A percentile compares a stretch with the other conserved stretches of the same genome.
Evolutionary conservation across 2,329 filamentous ascomycete genomes (phyloP).

Genomic region (Penicillium frequentans): DNA sequence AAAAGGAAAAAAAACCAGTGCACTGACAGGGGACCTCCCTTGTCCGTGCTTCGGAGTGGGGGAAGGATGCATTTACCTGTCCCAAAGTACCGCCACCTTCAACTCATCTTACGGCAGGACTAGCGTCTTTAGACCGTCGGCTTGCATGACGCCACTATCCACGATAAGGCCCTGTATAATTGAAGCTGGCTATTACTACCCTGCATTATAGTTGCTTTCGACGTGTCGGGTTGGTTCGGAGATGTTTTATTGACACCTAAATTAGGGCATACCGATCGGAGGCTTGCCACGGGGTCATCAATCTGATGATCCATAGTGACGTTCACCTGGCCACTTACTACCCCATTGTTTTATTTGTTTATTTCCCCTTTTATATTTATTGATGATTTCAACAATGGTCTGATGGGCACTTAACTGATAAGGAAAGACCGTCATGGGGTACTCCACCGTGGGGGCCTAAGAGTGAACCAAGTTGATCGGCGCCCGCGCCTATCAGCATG

Average conservation of each 20-base stretch:
- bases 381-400: background rate
- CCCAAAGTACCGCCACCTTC: slow-evolving; percentile 6
- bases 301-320: background rate
- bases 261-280: background rate
- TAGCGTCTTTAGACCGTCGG: background rate
- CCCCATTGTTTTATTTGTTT: background rate
- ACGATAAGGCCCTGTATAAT: background rate
- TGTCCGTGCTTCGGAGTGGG: slow-evolving; percentile 1
- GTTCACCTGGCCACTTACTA: background rate
- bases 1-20: background rate
- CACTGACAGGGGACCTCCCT: background rate
- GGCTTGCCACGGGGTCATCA: background rate
- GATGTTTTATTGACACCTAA: background rate
- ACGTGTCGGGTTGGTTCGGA: background rate
- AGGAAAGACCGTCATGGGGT: slow-evolving; percentile 3
- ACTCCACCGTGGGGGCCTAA: slow-evolving; percentile 1
- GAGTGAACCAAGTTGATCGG: slow-evolving; percentile 5
- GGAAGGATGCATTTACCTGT: background rate
- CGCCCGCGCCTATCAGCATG: slow-evolving; percentile 18
- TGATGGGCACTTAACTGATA: slow-evolving; percentile 5
- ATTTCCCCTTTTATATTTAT: background rate
- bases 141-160: background rate
- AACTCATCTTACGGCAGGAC: background rate
- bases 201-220: background rate
- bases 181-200: background rate